phyloP scores from a whole-genome alignment of 495 filamentous ascomycete genomes.

The Amniculicola lignicola region DNA sequence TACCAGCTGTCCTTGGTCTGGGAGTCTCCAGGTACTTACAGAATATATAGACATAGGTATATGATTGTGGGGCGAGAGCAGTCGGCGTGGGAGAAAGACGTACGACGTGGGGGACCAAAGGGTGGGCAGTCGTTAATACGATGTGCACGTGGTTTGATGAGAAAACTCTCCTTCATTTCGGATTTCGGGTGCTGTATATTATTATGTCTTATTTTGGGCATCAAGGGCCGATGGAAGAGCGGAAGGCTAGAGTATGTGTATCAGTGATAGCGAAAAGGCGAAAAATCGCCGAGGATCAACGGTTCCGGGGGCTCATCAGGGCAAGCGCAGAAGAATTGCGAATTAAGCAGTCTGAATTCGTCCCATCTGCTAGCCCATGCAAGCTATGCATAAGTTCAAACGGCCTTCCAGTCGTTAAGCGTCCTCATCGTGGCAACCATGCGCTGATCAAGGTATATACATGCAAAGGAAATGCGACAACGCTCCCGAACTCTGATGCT shows the following conservation, averaged over 20 bases:
- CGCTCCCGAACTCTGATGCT: slow-evolving; percentile 23
- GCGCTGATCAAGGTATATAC: slow-evolving; percentile 28
- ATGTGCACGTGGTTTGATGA: not conserved
- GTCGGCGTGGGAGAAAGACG: not conserved
- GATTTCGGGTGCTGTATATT: slow-evolving; percentile 15
- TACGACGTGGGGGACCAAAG: not conserved
- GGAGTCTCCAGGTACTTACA: too few relatives aligned
- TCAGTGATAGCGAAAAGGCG: not conserved
- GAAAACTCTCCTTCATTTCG: slow-evolving; percentile 21
- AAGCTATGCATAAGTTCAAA: slow-evolving; percentile 29
- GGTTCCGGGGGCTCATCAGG: not conserved
- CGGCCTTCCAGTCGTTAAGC: slow-evolving; percentile 30
- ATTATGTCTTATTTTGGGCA: slow-evolving; percentile 12
- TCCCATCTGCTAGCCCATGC: slow-evolving; percentile 9
- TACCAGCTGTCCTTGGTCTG: not conserved
- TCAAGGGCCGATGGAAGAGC: slow-evolving; percentile 20
- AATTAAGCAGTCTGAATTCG: slow-evolving; percentile 28
- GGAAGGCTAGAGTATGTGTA: slow-evolving; percentile 16
- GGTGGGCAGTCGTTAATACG: not conserved
- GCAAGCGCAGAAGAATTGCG: not conserved
- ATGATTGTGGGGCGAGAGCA: not conserved
- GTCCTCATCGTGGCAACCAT: slow-evolving; percentile 22
- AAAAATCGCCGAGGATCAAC: not conserved
- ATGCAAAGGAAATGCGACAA: slow-evolving; percentile 22
- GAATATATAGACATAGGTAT: not conserved